Percentiles rank a stretch among this genome's conserved stretches.
Conservation (phyloP, 2,329 filamentous ascomycete genomes). For the Talaromyces sp. region DNA sequence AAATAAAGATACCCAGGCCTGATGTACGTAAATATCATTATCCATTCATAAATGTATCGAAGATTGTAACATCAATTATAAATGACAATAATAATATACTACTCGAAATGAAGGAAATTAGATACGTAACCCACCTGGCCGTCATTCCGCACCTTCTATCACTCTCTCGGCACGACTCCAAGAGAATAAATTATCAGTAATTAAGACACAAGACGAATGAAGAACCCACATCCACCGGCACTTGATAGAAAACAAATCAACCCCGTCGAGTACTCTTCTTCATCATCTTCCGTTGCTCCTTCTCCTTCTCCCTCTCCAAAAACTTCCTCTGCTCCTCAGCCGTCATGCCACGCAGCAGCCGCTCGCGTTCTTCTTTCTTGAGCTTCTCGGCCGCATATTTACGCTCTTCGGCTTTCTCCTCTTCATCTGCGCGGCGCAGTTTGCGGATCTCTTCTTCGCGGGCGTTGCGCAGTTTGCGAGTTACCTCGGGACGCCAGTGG, state of each 20-base stretch:
- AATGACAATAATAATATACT: conserved; percentile 10
- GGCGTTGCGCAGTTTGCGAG: conserved; percentile 74
- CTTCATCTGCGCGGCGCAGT: conserved; percentile 76
- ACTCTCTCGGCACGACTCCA: too few species aligned
- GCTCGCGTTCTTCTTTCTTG: conserved; percentile 87
- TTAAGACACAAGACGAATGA: conserved; percentile 10
- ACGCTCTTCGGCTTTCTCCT: conserved; percentile 62
- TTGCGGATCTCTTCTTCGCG: conserved; percentile 78
- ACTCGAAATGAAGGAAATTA: conserved; percentile 7
- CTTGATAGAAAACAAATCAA: not conserved
- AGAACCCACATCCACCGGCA: not conserved
- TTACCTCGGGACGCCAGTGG: conserved; percentile 86
- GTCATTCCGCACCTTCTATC: not conserved
- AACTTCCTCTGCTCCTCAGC: conserved; percentile 85
- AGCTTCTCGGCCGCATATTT: conserved; percentile 54
- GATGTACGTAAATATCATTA: not conserved
- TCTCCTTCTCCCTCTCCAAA: conserved; percentile 75
- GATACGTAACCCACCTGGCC: not conserved
- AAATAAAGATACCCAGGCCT: too few species aligned
- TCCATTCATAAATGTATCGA: not conserved
- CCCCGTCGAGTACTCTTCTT: conserved; percentile 49
- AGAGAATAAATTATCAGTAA: not conserved
- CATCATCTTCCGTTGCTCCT: conserved; percentile 61
- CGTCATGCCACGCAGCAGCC: conserved; percentile 70
- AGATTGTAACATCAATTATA: not conserved